A percentile compares a stretch with the other conserved stretches of the same genome.
Evolutionary conservation across 192 early-diverging fungal species (phyloP).

Genomic region (Coemansia sp.): DNA sequence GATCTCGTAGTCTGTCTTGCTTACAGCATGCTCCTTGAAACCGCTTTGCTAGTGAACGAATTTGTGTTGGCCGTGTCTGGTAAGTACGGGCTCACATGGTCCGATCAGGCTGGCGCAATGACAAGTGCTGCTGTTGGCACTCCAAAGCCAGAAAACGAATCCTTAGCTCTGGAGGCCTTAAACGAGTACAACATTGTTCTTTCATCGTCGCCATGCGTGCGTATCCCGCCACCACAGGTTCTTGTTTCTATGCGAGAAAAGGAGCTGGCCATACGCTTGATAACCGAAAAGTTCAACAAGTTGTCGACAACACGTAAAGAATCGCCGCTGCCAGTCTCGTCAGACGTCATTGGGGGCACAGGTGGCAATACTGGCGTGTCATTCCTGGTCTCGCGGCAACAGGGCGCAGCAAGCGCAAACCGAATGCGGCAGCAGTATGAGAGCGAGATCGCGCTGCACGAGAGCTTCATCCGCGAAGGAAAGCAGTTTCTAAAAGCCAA

Average conservation of each 20-base stretch:
- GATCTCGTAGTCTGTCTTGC: constrained; percentile 83
- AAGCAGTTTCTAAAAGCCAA: constrained; percentile 44
- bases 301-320: constrained; percentile 22
- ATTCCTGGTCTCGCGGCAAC: constrained; percentile 51
- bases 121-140: neutral
- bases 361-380: constrained; percentile 26
- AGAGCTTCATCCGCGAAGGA: constrained; percentile 45
- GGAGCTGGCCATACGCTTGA: constrained; percentile 49
- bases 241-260: constrained; percentile 64
- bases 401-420: constrained; percentile 45
- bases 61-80: constrained; percentile 62
- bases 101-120: neutral
- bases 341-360: neutral
- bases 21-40: constrained; percentile 87
- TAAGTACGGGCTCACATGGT: constrained; percentile 14
- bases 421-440: constrained; percentile 55
- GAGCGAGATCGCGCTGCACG: constrained; percentile 51
- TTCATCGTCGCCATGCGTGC: constrained; percentile 86
- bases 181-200: constrained; percentile 71
- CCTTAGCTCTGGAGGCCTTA: constrained; percentile 54
- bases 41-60: constrained; percentile 73
- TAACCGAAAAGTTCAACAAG: constrained; percentile 34
- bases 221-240: constrained; percentile 83
- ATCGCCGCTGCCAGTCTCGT: neutral
- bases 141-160: constrained; percentile 7